Conservation (phyloP, 2,329 filamentous ascomycete genomes). For the Camptophora hylomeconis region DNA sequence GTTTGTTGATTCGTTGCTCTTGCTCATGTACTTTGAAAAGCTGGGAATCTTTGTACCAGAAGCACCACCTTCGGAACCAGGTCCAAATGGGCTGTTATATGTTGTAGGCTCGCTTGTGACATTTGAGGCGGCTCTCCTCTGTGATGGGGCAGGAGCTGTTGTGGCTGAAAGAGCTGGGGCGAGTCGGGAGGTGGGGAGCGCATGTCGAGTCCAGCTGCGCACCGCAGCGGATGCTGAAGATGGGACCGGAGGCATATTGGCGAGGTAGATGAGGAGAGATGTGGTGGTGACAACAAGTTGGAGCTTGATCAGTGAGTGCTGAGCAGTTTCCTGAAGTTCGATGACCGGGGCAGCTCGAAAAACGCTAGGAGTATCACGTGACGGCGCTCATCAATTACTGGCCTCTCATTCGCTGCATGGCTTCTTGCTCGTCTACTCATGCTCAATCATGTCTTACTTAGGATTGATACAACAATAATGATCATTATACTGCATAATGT, state of each 20-base stretch:
- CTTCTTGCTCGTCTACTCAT: too few relatives aligned
- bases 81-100: slow-evolving; percentile 44
- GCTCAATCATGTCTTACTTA: too few relatives aligned
- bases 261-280: slow-evolving; percentile 11
- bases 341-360: too few relatives aligned
- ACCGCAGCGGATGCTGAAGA: slow-evolving; percentile 56
- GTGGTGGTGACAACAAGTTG: slow-evolving; percentile 4
- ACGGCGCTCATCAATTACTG: too few relatives aligned
- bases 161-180: slow-evolving; percentile 22
- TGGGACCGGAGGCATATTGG: slow-evolving; percentile 55
- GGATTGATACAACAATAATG: too few relatives aligned
- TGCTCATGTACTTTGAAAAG: slow-evolving; percentile 77
- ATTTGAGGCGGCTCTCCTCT: slow-evolving; percentile 26
- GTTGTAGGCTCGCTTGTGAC: slow-evolving; percentile 24
- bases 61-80: slow-evolving; percentile 23
- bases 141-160: slow-evolving; percentile 16
- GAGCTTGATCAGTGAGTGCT: too few relatives aligned
- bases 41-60: slow-evolving; percentile 63
- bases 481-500: too few relatives aligned
- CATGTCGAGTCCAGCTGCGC: slow-evolving; percentile 41
- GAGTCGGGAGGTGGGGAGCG: slow-evolving; percentile 31
- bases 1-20: slow-evolving; percentile 55
- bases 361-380: too few relatives aligned
- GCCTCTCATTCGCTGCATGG: too few relatives aligned
- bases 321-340: too few relatives aligned